Conservation (phyloP, 192 early-diverging fungal genomes). For the Backusella mclennaniae region DNA sequence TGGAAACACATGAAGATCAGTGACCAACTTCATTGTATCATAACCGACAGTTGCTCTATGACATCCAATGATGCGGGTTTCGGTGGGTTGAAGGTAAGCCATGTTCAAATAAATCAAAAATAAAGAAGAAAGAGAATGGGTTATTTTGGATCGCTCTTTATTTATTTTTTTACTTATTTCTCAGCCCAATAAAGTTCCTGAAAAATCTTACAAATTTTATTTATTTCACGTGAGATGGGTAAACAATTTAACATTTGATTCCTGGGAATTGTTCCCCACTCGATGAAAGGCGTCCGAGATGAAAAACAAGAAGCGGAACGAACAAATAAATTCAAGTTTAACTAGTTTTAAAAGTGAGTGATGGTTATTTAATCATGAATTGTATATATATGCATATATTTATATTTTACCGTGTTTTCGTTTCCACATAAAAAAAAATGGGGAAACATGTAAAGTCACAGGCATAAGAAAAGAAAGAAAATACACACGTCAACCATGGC, state of each 20-base stretch:
- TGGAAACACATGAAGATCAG: constrained; percentile 22
- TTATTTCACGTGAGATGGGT: constrained; percentile 7
- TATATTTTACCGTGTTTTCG: too few relatives aligned
- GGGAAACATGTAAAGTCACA: too few relatives aligned
- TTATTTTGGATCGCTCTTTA: not conserved
- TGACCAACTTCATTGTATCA: constrained; percentile 13
- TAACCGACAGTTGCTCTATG: constrained; percentile 5
- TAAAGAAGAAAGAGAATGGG: not conserved
- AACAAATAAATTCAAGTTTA: not conserved
- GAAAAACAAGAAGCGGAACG: too few relatives aligned
- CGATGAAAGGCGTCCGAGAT: not conserved
- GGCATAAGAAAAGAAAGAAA: too few relatives aligned
- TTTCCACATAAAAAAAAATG: too few relatives aligned
- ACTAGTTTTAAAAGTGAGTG: too few relatives aligned
- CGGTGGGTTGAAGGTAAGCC: constrained; percentile 14
- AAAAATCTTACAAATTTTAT: not conserved
- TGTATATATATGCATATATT: too few relatives aligned
- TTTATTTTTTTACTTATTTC: not conserved
- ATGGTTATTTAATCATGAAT: too few relatives aligned
- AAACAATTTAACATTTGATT: not conserved
- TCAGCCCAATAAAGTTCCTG: not conserved
- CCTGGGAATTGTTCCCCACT: not conserved
- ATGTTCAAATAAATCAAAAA: not conserved
- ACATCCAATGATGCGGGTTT: constrained; percentile 12
- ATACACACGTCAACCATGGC: too few relatives aligned